Base-by-base conservation (phyloP, 192 early-diverging fungal genomes). In the Entophlyctis helioformis region DNA sequence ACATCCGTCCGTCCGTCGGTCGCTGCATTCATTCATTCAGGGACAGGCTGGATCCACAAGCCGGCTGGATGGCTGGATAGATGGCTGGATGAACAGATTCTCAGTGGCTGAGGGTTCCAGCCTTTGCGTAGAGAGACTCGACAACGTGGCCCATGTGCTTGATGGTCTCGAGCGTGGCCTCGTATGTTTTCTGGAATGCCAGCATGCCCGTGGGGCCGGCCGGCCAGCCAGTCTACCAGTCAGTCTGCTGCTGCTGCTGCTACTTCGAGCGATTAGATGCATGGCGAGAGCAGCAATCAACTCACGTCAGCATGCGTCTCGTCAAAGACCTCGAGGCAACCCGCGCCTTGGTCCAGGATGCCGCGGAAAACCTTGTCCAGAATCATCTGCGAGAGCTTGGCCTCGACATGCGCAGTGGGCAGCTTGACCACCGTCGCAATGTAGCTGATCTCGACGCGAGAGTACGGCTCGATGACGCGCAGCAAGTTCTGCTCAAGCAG, bases 381-480 rank as follows among this genome's bases (percentile, higher is more conserved):
- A 53, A 99, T 99, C 96, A 99, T 97, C 58, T 97, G 91, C 44
- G 91, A 96, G 29, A 98, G 74, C 26, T 99, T 97, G 38, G 74
- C 66, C 53, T 99, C 96, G 8, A 99, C 96, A 47, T 91, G 88
- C n/a, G 73, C 57, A 46, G 85, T 84, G 3, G 93, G 91, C 24
- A 96, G 62, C 48, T 93, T 86, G 31, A 99, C 84, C 39, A 99
- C 78, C 36, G 86, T 68, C 12, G 96, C 92, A 51, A 99, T 83
- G 58, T 97, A 91, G 15, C 80, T 57, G 59, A 99, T 96, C 66
- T 99, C 93, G 10, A 97, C 93, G 16, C 89, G 71, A 37, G 92
- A 95, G 57, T 87, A 99, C 19, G 96, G 96, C 72, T 99, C 94
- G 56, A 99, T 97, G 46, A 99, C 81, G 38, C 91, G 84, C 22